Base-by-base conservation (phyloP, 192 early-diverging fungal genomes). In the Thoreauomyces humboldtii region DNA sequence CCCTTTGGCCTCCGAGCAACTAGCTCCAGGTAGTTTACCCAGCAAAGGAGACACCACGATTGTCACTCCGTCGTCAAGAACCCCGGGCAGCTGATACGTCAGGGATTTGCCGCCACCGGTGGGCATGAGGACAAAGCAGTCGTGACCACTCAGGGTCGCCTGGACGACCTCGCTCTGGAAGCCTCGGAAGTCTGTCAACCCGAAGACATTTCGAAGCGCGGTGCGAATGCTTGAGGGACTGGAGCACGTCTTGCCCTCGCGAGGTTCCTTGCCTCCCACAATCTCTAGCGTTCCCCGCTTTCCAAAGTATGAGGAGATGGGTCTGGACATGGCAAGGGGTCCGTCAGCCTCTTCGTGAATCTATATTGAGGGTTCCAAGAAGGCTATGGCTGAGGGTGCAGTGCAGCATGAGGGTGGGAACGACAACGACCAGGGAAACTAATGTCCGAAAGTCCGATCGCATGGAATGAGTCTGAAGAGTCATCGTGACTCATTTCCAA, bases 101-200 rank as follows among this genome's bases (percentile, higher is more conserved):
- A 81, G 59, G 21, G 64, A 69, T 50, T 81, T 81, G 24, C 79
- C 79, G 11, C 73, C 79, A n/a, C 79, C 73, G 5, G 80, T 81
- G 1, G 71, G 80, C 80, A 81, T 81, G 14, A 81, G 69, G 6
- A 81, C 75, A 17, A 81, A 45, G 2, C 61, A 41, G 54, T 81
- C 73, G 19, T 71, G 59, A 73, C 76, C 76, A 19, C 60, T 43
- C 24, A 81, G 24, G 6, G 69, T 64, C 2, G 72, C 11, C 17
- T 55, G 14, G 41, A 81, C 72, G 35, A 76, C 67, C 6, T 56
- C 56, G 35, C 63, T 38, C 48, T 81, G 80, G 27, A 65, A 33
- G 4, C 69, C 67, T 7, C 80, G 61, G 54, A 79, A 79, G 4
- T 41, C 35, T 7, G 4, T 27, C n/a, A 77, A 66, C 29, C 54